These are phyloP conservation scores for Globisporangium acanthophoron DNA, from an alignment of 352 stramenopile species.

Conservation along the genomic window DNA sequence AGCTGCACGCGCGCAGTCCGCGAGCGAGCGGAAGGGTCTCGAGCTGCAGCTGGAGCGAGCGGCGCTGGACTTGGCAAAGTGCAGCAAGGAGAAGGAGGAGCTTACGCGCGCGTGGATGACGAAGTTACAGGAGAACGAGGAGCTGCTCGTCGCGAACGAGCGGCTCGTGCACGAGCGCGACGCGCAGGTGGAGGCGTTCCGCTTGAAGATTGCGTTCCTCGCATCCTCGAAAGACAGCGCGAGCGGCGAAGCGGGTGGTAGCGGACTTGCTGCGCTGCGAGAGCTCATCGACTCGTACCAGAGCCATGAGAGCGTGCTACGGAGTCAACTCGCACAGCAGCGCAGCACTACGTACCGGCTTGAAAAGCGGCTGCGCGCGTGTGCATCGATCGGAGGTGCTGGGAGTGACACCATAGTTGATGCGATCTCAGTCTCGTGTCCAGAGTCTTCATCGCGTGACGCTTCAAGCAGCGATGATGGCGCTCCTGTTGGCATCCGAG, in stretches of 20 bases:
- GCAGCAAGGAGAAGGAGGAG: conserved; percentile 24
- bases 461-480: neutral
- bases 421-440: neutral
- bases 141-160: conserved; percentile 17
- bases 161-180: conserved; percentile 29
- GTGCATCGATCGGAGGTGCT: neutral
- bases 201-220: neutral
- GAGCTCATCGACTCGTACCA: neutral
- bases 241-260: neutral
- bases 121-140: conserved; percentile 42
- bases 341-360: neutral
- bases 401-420: too few relatives aligned
- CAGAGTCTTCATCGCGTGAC: neutral
- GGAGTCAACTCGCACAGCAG: neutral
- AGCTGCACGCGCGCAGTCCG: neutral
- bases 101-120: conserved; percentile 16
- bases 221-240: neutral
- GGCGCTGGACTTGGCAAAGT: conserved; percentile 4
- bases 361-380: neutral
- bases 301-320: neutral
- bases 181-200: neutral
- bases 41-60: neutral
- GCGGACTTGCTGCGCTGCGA: neutral
- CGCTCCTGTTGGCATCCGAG: too few relatives aligned
- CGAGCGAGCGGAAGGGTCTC: neutral